These are phyloP conservation scores for Phytophthora agathidicida DNA, from an alignment of 352 stramenopile genomes.

Conservation along the genomic window DNA sequence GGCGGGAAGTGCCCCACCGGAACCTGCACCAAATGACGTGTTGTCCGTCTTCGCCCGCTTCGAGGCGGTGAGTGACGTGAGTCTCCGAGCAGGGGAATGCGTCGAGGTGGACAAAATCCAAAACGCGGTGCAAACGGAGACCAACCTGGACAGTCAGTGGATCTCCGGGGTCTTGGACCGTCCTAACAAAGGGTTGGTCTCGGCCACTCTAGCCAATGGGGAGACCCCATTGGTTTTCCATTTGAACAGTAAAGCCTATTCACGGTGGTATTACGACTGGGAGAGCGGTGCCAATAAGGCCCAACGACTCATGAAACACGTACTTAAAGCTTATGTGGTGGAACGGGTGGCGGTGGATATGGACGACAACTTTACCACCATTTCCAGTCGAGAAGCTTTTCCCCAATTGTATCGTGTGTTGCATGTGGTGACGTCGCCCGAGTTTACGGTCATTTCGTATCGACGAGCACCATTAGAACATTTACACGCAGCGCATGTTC, in stretches of 20 bases:
- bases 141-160: conserved; percentile 64
- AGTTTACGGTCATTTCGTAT: conserved; percentile 82
- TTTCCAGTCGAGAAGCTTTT: conserved; percentile 15
- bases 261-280: conserved; percentile 79
- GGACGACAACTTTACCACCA: conserved; percentile 38
- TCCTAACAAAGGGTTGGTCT: no score
- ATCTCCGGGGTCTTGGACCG: conserved; percentile 58
- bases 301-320: conserved; percentile 71
- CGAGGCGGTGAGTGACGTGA: conserved; percentile 41
- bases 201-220: conserved; percentile 11
- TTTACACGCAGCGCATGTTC: conserved; percentile 18
- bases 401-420: conserved; percentile 53
- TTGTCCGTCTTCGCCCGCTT: conserved; percentile 46
- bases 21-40: conserved; percentile 16
- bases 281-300: conserved; percentile 74
- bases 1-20: conserved; percentile 3
- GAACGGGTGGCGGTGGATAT: conserved; percentile 44
- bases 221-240: conserved; percentile 49
- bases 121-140: conserved; percentile 48
- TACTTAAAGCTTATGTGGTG: conserved; percentile 67
- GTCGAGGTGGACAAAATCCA: conserved; percentile 51
- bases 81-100: conserved; percentile 46
- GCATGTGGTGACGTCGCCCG: conserved; percentile 54
- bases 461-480: conserved; percentile 49
- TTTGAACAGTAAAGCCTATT: conserved; percentile 54